phyloP scores from a whole-genome alignment of 2,329 filamentous ascomycete species.

The Cladosporium sp. region DNA sequence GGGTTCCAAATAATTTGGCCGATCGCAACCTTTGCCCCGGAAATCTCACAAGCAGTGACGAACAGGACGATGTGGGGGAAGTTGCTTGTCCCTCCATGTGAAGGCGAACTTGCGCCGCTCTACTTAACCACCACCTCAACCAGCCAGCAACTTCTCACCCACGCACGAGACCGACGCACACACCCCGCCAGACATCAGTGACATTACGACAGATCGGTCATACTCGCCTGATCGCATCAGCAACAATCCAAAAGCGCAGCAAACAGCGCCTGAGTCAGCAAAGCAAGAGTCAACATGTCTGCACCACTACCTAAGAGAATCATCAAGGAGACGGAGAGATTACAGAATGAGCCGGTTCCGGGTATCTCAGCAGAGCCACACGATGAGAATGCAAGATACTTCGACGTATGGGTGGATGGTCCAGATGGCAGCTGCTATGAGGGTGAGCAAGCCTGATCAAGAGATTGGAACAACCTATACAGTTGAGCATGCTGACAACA shows the following conservation, averaged over 20 bases:
- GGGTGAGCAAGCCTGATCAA: slow-evolving; percentile 51
- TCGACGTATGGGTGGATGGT: slow-evolving; percentile 94
- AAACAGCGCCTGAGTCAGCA: slow-evolving; percentile 5
- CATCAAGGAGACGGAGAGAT: slow-evolving; percentile 95
- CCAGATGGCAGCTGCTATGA: slow-evolving; percentile 92
- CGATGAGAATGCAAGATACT: slow-evolving; percentile 96
- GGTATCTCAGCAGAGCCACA: slow-evolving; percentile 95
- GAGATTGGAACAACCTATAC: not conserved
- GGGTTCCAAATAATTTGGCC: not conserved
- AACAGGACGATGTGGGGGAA: not conserved
- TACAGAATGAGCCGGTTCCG: slow-evolving; percentile 93
- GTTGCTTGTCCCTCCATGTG: not conserved
- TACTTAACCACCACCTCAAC: not conserved
- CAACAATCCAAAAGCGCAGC: not conserved
- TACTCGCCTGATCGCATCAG: too few relatives aligned
- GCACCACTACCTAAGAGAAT: slow-evolving; percentile 80
- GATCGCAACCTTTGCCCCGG: not conserved
- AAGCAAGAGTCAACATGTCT: slow-evolving; percentile 48
- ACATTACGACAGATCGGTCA: not conserved
- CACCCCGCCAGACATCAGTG: not conserved
- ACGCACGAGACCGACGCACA: not conserved
- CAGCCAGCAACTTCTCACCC: not conserved
- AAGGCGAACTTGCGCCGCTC: not conserved
- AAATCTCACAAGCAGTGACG: not conserved
- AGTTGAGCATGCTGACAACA: slow-evolving; percentile 13